Evolutionary conservation across 805 yeast genomes (phyloP).

Genomic region (Millerago galiae): DNA sequence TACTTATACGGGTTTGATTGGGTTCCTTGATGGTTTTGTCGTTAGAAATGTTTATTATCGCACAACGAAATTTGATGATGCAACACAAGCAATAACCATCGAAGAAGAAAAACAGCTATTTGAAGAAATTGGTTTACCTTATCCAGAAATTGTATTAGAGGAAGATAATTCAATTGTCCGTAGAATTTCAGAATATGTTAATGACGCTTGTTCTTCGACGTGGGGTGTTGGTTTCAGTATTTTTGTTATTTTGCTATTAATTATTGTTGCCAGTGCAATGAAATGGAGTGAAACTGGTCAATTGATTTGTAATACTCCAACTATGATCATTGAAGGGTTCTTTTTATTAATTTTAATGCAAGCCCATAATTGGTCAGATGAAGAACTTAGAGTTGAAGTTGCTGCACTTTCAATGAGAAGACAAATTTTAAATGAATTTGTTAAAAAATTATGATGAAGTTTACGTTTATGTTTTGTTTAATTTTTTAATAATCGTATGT

Average conservation of each 20-base stretch:
- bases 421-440: conserved; percentile 1
- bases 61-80: conserved; percentile 3
- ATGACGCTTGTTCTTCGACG: conserved; percentile 6
- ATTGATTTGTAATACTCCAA: conserved; percentile 6
- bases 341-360: conserved; percentile 8
- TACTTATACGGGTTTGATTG: conserved; percentile 8
- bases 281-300: conserved; percentile 9
- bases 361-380: conserved; percentile 9
- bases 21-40: conserved; percentile 8
- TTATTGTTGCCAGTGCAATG: conserved; percentile 4
- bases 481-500: too few relatives aligned
- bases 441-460: conserved; percentile 1
- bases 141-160: neutral
- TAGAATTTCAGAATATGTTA: conserved; percentile 2
- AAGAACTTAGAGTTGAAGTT: conserved; percentile 5
- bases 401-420: conserved; percentile 7
- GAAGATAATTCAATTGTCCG: neutral
- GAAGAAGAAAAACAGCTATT: conserved; percentile 3
- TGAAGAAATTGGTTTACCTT: conserved; percentile 1
- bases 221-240: conserved; percentile 4
- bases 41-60: conserved; percentile 10
- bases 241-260: conserved; percentile 1
- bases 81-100: neutral
- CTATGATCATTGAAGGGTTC: conserved; percentile 9
- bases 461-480: too few relatives aligned